A percentile compares a stretch with the other conserved stretches of the same genome.
Conservation (phyloP, 2,329 filamentous ascomycete species). For the Sclerotinia spermophila region DNA sequence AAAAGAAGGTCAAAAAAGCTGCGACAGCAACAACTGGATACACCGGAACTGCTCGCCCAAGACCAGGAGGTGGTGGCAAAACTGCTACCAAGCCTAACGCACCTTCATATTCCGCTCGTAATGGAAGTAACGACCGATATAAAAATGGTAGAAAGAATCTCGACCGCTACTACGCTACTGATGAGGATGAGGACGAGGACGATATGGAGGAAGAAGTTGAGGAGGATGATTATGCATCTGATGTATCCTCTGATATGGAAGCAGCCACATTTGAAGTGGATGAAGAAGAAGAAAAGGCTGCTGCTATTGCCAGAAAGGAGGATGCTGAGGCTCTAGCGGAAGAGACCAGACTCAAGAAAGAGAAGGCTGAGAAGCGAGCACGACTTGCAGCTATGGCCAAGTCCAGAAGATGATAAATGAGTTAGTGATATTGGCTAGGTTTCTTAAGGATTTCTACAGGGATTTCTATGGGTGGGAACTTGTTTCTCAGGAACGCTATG, state of each 20-base stretch:
- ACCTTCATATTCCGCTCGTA: conserved; percentile 26
- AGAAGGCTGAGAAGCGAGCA: conserved; percentile 52
- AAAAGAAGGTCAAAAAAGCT: conserved; percentile 60
- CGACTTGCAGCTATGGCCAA: conserved; percentile 36
- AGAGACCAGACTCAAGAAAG: conserved; percentile 57
- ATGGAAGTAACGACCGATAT: conserved; percentile 25
- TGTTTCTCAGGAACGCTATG: conserved; percentile 3
- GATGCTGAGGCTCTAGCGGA: conserved; percentile 62
- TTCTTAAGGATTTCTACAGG: conserved; percentile 5
- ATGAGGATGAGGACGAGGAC: conserved; percentile 34
- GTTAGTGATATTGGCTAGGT: neutral
- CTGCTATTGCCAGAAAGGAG: conserved; percentile 60
- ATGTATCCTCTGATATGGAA: conserved; percentile 74
- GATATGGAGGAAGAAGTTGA: conserved; percentile 36
- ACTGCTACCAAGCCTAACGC: conserved; percentile 30
- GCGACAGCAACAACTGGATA: conserved; percentile 62
- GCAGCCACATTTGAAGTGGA: conserved; percentile 72
- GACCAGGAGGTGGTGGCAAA: conserved; percentile 43
- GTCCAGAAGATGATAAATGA: conserved; percentile 15
- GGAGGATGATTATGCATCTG: conserved; percentile 59
- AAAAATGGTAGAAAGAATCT: conserved; percentile 37
- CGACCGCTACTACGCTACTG: conserved; percentile 40
- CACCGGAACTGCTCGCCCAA: conserved; percentile 60
- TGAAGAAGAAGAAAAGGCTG: conserved; percentile 62
- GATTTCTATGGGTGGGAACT: conserved; percentile 13